phyloP scores from a whole-genome alignment of 2,329 filamentous ascomycete species.

The Penicillium sp. region DNA sequence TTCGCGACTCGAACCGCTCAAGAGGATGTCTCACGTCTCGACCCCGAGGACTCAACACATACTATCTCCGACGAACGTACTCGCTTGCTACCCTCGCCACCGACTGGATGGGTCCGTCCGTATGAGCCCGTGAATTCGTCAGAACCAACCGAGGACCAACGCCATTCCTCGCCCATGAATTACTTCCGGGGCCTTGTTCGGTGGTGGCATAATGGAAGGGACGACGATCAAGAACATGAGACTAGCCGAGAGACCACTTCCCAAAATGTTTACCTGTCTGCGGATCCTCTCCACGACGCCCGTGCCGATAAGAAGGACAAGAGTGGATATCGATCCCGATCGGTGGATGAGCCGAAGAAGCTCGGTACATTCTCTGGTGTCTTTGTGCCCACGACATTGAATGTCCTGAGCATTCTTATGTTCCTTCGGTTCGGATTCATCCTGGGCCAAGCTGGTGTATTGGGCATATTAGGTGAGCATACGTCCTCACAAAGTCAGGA shows the following conservation, averaged over 20 bases:
- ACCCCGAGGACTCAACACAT: constrained; percentile 23
- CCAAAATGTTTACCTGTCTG: constrained; percentile 11
- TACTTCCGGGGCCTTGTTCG: constrained; percentile 20
- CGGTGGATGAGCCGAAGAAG: constrained; percentile 45
- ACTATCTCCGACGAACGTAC: constrained; percentile 18
- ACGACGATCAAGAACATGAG: constrained; percentile 8
- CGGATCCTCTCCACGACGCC: constrained; percentile 21
- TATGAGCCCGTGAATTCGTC: constrained; percentile 21
- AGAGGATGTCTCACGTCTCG: constrained; percentile 32
- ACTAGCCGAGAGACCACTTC: constrained; percentile 4
- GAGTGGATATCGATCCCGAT: constrained; percentile 19
- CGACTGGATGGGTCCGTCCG: constrained; percentile 17
- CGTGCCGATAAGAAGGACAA: constrained; percentile 29
- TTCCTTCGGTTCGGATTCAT: constrained; percentile 82
- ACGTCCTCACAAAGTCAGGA: neutral
- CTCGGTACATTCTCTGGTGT: constrained; percentile 69
- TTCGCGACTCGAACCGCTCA: constrained; percentile 33
- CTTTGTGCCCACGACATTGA: constrained; percentile 80
- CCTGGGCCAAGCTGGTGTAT: constrained; percentile 66
- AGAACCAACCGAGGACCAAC: constrained; percentile 11
- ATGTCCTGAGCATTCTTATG: constrained; percentile 85
- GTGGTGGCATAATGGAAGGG: constrained; percentile 18
- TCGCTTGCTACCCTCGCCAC: constrained; percentile 19
- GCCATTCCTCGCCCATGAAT: constrained; percentile 16
- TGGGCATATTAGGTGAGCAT: constrained; percentile 65